Evolutionary conservation across 2,329 filamentous ascomycete genomes (phyloP), one percentile per base, ranked within the genome.

Genomic region (Colletotrichum sp.): DNA sequence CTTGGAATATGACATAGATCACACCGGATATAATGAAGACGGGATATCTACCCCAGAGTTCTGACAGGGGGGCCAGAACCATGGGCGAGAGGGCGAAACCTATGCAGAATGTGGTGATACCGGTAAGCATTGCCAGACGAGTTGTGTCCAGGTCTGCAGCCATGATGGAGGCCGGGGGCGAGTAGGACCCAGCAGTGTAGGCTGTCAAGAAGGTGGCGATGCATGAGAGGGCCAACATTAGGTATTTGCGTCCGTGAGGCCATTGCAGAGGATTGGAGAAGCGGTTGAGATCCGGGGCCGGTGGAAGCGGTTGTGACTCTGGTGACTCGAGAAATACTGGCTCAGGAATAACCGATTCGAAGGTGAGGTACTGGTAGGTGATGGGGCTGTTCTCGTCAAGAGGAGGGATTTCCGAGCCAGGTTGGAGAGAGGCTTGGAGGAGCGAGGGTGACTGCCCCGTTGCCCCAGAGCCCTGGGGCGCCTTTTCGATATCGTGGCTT

Each of bases 1-100:
- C 88, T 81, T 96, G 93, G 81, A 92, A 94, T 18, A 89, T 81
- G 75, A 95, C 91, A 80, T 94, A 97, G 2, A 98, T 81, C 18
- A 94, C 81, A 0, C 95, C 95, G 10, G 94, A 93, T 2, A 88
- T 87, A 28, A 96, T 88, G 80, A 98, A 97, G 38, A 98, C 94
- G 0, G 96, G 95, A 71, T 95, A 92, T 4, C 96, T 92, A 5
- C 96, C 96, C 84, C 97, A 95, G 82, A 98, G 93, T 84, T 98
- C 96, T 1, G 93, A 95, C 78, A 98, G 93, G 0, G 96, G 96
- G 0, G 96, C 96, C 0, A 98, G 89, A 1, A 95, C 88, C 96
- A 98, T 98, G 0, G 96, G 96, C 0, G 95, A 94, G 28, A 96
- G 84, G 0, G 90, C 95, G 79, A 98, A 98, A 5, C 96, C 96